Conservation (phyloP, 78 protist genomes). For the Dictyostelium purpureum region DNA sequence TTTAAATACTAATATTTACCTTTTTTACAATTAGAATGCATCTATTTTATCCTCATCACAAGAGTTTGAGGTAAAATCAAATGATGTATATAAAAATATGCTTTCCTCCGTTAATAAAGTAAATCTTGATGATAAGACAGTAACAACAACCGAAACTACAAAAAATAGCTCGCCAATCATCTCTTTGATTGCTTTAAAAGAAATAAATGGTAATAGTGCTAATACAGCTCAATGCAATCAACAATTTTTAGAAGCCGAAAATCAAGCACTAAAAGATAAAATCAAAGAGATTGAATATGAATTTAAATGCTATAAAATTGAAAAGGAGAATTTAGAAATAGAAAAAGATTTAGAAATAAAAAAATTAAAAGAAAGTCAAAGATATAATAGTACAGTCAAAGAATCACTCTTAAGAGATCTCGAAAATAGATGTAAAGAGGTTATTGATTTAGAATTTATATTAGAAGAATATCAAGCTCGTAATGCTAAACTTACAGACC, state of each 20-base stretch:
- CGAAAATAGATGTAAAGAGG: constrained; percentile 76
- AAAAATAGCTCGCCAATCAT: background rate
- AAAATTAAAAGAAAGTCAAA: background rate
- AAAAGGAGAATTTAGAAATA: background rate
- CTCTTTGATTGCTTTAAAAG: no score
- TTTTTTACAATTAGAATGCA: no score
- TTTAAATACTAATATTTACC: no score
- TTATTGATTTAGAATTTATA: constrained; percentile 71
- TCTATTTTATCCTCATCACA: no score
- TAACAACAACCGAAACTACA: background rate
- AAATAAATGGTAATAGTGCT: no score
- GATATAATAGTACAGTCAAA: constrained; percentile 13
- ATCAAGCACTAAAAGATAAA: no score
- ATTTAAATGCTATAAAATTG: background rate
- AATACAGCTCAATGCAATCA: no score
- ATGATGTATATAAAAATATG: no score
- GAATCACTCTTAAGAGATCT: constrained; percentile 72
- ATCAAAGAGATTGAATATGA: background rate
- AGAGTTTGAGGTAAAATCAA: no score
- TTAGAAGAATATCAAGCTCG: constrained; percentile 66
- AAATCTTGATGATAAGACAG: no score
- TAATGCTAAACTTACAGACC: constrained; percentile 22
- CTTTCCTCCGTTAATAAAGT: no score
- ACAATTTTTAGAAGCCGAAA: no score
- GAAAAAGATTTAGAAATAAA: constrained; percentile 12